Evolutionary conservation across 495 filamentous ascomycete genomes (phyloP).

Genomic region (Penicillium longicatenatum): DNA sequence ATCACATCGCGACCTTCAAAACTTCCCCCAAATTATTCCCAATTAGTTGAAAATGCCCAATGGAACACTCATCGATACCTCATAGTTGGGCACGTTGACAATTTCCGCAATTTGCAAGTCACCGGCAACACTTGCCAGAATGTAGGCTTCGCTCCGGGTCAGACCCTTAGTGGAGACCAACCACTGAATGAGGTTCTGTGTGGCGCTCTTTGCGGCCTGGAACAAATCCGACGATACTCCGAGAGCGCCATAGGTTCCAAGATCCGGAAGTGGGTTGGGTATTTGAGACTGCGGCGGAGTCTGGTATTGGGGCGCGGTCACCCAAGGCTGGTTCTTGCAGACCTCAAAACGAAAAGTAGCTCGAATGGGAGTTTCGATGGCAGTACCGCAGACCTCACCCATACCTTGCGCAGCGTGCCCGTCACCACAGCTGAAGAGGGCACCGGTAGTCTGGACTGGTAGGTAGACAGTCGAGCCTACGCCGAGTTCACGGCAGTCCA

Average conservation of each 20-base stretch:
- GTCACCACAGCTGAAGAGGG: constrained; percentile 55
- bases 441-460: constrained; percentile 50
- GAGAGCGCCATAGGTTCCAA: constrained; percentile 48
- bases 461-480: constrained; percentile 48
- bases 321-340: constrained; percentile 45
- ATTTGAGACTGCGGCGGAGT: constrained; percentile 34
- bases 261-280: constrained; percentile 29
- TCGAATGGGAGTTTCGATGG: constrained; percentile 55
- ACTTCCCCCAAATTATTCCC: background rate
- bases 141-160: constrained; percentile 48
- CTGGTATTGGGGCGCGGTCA: constrained; percentile 46
- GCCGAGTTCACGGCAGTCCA: constrained; percentile 52
- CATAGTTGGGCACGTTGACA: constrained; percentile 54
- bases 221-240: constrained; percentile 46
- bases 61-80: constrained; percentile 47
- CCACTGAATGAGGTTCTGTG: constrained; percentile 47
- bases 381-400: constrained; percentile 55
- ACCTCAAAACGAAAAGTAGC: constrained; percentile 48
- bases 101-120: constrained; percentile 50
- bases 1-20: constrained; percentile 15
- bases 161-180: constrained; percentile 46
- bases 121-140: constrained; percentile 49
- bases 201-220: constrained; percentile 47
- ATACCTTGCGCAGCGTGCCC: constrained; percentile 58
- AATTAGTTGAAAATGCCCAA: constrained; percentile 41